These are phyloP conservation scores for Penicillium sp. DNA, from an alignment of 2,329 filamentous ascomycete genomes.

Conservation along the genomic window DNA sequence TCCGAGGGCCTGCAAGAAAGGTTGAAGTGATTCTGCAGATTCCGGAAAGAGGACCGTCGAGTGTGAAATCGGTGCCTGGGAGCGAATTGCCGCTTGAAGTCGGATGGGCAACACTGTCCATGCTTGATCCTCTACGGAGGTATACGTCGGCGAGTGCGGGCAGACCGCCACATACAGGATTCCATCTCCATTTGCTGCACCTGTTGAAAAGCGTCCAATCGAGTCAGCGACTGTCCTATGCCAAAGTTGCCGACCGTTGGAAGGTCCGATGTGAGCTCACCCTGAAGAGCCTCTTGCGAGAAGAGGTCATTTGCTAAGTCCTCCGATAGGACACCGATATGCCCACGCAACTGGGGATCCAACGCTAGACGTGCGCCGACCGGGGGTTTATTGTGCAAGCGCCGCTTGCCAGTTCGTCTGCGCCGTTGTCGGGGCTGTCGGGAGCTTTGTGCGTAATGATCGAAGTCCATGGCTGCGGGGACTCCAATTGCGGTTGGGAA, in stretches of 20 bases:
- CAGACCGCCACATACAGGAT: slow-evolving; percentile 48
- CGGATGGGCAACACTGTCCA: slow-evolving; percentile 85
- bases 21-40: slow-evolving; percentile 72
- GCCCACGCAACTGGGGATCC: slow-evolving; percentile 79
- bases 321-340: slow-evolving; percentile 80
- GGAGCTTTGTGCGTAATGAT: slow-evolving; percentile 37
- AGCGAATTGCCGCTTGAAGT: slow-evolving; percentile 44
- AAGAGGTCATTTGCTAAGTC: slow-evolving; percentile 80
- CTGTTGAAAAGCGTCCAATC: slow-evolving; percentile 9
- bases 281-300: slow-evolving; percentile 57
- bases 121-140: slow-evolving; percentile 56
- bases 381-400: slow-evolving; percentile 62
- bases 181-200: slow-evolving; percentile 28
- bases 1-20: slow-evolving; percentile 71
- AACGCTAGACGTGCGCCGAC: slow-evolving; percentile 77
- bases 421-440: slow-evolving; percentile 53
- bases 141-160: slow-evolving; percentile 44
- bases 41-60: slow-evolving; percentile 74
- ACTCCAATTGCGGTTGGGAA: slow-evolving; percentile 25
- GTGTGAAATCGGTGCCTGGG: slow-evolving; percentile 62
- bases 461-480: slow-evolving; percentile 43
- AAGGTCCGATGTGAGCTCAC: slow-evolving; percentile 41
- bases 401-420: slow-evolving; percentile 46
- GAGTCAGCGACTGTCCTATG: not conserved
- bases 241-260: slow-evolving; percentile 4